Evolutionary conservation across 805 yeast genomes (phyloP).

Genomic region (Candida montana): DNA sequence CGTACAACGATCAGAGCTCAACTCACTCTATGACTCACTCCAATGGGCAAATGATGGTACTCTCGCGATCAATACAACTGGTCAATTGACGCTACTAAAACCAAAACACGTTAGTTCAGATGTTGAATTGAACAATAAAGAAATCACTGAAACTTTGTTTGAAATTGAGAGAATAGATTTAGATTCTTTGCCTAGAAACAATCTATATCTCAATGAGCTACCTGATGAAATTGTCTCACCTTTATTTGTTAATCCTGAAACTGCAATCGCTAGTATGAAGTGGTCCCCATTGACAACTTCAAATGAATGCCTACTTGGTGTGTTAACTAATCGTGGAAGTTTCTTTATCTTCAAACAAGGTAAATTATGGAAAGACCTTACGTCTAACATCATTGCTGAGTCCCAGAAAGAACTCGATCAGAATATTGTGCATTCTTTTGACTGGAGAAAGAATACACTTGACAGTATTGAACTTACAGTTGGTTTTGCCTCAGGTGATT

Average conservation of each 20-base stretch:
- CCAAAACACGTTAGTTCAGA: slow-evolving; percentile 16
- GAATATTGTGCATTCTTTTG: slow-evolving; percentile 13
- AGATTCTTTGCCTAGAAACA: slow-evolving; percentile 12
- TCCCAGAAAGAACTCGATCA: slow-evolving; percentile 15
- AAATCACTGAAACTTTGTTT: slow-evolving; percentile 14
- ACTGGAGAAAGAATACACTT: slow-evolving; percentile 13
- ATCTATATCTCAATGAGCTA: slow-evolving; percentile 8
- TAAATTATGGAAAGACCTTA: slow-evolving; percentile 12
- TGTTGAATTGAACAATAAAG: slow-evolving; percentile 8
- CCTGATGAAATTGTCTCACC: slow-evolving; percentile 19
- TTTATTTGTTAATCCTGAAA: slow-evolving; percentile 12
- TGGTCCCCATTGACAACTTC: slow-evolving; percentile 22
- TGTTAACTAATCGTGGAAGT: slow-evolving; percentile 18
- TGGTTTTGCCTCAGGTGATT: slow-evolving; percentile 20
- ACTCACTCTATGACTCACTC: slow-evolving; percentile 8
- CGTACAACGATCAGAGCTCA: slow-evolving; percentile 18
- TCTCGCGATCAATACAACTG: slow-evolving; percentile 18
- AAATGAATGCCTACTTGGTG: slow-evolving; percentile 15
- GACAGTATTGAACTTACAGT: slow-evolving; percentile 8
- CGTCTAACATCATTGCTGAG: slow-evolving; percentile 1
- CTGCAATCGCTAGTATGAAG: slow-evolving; percentile 7
- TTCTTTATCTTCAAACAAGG: slow-evolving; percentile 15
- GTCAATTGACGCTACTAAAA: slow-evolving; percentile 17
- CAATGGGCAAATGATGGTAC: slow-evolving; percentile 24
- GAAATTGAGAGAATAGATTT: slow-evolving; percentile 12